These are phyloP conservation scores for Aegilops tauschii DNA, from an alignment of 176 grass and related monocot species.

Conservation along the genomic window DNA sequence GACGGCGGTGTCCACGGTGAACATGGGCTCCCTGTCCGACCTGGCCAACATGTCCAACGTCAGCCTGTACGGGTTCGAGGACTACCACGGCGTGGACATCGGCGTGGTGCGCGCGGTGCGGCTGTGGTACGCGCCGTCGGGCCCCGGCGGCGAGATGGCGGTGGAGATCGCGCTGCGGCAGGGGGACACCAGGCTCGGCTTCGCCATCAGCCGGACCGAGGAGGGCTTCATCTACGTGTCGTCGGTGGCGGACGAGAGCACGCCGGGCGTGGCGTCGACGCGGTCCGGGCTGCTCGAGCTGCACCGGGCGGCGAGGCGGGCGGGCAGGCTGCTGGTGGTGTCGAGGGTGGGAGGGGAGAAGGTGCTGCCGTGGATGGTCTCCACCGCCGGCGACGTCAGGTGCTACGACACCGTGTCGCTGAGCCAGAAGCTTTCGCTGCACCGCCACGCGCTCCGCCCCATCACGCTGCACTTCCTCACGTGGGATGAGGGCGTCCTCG, in stretches of 20 bases:
- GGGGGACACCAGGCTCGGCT: conserved; percentile 79
- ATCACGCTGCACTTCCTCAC: conserved; percentile 83
- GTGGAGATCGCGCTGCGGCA: conserved; percentile 65
- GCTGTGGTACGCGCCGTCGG: conserved; percentile 69
- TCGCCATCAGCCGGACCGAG: conserved; percentile 90
- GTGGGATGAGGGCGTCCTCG: conserved; percentile 56
- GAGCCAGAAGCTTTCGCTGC: conserved; percentile 93
- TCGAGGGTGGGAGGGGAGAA: conserved; percentile 76
- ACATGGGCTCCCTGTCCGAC: conserved; percentile 72
- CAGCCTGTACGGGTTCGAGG: conserved; percentile 93
- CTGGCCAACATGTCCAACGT: conserved; percentile 72
- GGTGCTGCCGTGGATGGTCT: conserved; percentile 81
- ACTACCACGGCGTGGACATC: conserved; percentile 97
- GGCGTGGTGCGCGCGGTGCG: conserved; percentile 68
- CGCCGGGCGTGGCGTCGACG: conserved; percentile 52
- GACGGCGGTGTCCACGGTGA: conserved; percentile 70
- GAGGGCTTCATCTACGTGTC: conserved; percentile 93
- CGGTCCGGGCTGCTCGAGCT: conserved; percentile 72
- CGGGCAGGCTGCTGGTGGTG: conserved; percentile 66
- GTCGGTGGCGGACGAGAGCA: conserved; percentile 78
- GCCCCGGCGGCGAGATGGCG: conserved; percentile 48
- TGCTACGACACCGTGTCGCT: conserved; percentile 97
- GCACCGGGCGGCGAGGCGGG: conserved; percentile 47
- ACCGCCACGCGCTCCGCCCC: conserved; percentile 81
- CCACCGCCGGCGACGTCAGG: conserved; percentile 67